These are phyloP conservation scores for Pseudogymnoascus sp. DNA, from an alignment of 2,329 filamentous ascomycete genomes.

Conservation along the genomic window DNA sequence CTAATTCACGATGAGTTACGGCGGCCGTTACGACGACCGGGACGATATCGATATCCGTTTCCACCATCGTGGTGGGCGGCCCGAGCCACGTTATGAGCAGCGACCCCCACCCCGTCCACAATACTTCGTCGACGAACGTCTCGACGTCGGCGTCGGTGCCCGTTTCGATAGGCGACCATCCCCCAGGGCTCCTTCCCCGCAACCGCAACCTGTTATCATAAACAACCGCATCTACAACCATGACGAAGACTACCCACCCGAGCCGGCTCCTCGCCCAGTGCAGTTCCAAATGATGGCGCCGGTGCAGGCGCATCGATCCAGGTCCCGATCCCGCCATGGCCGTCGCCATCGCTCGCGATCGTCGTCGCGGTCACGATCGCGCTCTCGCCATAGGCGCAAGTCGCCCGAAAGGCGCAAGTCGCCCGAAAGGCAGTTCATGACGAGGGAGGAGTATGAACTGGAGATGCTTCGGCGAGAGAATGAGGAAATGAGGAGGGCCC, in stretches of 20 bases:
- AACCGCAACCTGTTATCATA: constrained; percentile 43
- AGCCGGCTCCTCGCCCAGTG: not conserved
- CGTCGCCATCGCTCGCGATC: constrained; percentile 16
- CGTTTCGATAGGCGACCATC: constrained; percentile 14
- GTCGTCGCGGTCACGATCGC: constrained; percentile 28
- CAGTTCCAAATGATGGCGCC: not conserved
- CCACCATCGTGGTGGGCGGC: constrained; percentile 28
- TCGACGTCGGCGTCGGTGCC: constrained; percentile 17
- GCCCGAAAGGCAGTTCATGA: constrained; percentile 24
- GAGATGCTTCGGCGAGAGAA: constrained; percentile 30
- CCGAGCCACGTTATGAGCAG: constrained; percentile 1
- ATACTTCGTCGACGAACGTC: constrained; percentile 39
- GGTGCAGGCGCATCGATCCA: not conserved
- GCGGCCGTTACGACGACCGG: constrained; percentile 42
- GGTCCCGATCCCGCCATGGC: constrained; percentile 24
- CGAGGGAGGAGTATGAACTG: constrained; percentile 37
- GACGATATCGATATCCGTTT: constrained; percentile 49
- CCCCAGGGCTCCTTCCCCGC: constrained; percentile 17
- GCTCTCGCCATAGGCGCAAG: constrained; percentile 23
- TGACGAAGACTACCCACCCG: constrained; percentile 19
- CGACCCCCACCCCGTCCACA: constrained; percentile 25
- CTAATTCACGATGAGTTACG: constrained; percentile 5
- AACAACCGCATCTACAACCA: constrained; percentile 50
- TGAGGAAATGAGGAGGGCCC: constrained; percentile 31
- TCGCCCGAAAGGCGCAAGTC: not conserved